phyloP scores from a whole-genome alignment of 1,139 yeast genomes.

The Diutina pseudorugosa region DNA sequence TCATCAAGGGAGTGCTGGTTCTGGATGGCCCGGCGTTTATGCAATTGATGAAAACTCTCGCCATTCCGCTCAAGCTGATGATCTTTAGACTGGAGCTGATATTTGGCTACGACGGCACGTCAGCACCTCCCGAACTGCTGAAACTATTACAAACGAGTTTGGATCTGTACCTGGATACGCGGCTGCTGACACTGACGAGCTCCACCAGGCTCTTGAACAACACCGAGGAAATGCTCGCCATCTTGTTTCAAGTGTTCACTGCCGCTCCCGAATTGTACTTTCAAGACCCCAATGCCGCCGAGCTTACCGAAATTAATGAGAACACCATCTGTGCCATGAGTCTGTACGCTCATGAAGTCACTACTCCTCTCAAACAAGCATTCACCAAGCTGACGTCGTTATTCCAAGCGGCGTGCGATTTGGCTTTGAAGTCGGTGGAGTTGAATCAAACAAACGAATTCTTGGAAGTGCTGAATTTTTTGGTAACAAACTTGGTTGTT shows the following conservation, averaged over 20 bases:
- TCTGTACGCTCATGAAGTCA: slow-evolving; percentile 15
- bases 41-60: slow-evolving; percentile 14
- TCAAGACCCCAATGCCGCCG: slow-evolving; percentile 8
- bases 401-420: slow-evolving; percentile 25
- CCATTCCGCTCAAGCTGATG: slow-evolving; percentile 3
- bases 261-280: slow-evolving; percentile 21
- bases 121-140: neutral
- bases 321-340: slow-evolving; percentile 10
- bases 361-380: neutral
- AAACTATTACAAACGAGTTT: neutral
- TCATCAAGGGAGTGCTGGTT: slow-evolving; percentile 25
- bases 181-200: neutral
- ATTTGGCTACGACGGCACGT: neutral
- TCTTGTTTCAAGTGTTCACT: slow-evolving; percentile 23
- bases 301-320: neutral
- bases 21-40: slow-evolving; percentile 13
- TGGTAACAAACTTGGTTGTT: slow-evolving; percentile 22
- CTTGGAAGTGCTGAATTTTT: slow-evolving; percentile 10
- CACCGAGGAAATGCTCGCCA: slow-evolving; percentile 24
- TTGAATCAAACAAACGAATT: neutral
- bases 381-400: slow-evolving; percentile 7
- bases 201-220: neutral
- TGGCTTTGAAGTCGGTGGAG: slow-evolving; percentile 22
- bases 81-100: neutral
- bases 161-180: slow-evolving; percentile 2